phyloP scores from a whole-genome alignment of 768 basidiomycete genomes.

The Leccinum variicolor region DNA sequence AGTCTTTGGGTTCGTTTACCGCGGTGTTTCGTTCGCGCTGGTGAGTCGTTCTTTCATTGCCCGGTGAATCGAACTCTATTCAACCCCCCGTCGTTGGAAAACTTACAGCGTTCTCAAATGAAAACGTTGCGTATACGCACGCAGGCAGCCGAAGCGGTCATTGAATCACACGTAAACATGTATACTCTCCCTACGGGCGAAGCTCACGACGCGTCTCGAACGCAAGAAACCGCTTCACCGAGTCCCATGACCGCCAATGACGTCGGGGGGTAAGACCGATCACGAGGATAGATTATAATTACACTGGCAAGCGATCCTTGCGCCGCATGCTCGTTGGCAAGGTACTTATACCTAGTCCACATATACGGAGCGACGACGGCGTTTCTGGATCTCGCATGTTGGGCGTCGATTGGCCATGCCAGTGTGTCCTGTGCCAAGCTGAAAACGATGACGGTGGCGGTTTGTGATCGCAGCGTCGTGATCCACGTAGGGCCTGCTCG shows the following conservation, averaged over 20 bases:
- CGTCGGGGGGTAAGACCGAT: constrained; percentile 2
- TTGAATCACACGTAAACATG: constrained; percentile 36
- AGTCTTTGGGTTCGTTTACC: constrained; percentile 37
- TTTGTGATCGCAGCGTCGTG: not conserved
- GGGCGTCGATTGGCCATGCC: not conserved
- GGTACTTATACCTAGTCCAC: not conserved
- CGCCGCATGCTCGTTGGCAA: not conserved
- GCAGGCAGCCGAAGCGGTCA: constrained; percentile 29
- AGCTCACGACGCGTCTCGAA: not conserved
- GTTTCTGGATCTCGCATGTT: not conserved
- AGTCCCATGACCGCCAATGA: constrained; percentile 7
- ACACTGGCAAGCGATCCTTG: not conserved
- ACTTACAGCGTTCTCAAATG: constrained; percentile 28
- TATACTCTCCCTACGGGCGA: constrained; percentile 24
- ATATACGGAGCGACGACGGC: too few relatives aligned
- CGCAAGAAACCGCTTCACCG: not conserved
- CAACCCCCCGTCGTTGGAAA: not conserved
- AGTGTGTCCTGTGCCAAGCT: not conserved
- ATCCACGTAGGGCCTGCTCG: not conserved
- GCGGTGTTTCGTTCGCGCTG: constrained; percentile 39
- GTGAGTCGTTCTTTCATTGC: constrained; percentile 23
- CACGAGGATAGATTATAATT: not conserved
- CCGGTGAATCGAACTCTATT: not conserved
- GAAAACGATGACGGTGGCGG: not conserved
- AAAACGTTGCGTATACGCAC: constrained; percentile 22